These are phyloP conservation scores for Exophiala dermatitidis DNA, from an alignment of 2,329 filamentous ascomycete species.

Conservation along the genomic window DNA sequence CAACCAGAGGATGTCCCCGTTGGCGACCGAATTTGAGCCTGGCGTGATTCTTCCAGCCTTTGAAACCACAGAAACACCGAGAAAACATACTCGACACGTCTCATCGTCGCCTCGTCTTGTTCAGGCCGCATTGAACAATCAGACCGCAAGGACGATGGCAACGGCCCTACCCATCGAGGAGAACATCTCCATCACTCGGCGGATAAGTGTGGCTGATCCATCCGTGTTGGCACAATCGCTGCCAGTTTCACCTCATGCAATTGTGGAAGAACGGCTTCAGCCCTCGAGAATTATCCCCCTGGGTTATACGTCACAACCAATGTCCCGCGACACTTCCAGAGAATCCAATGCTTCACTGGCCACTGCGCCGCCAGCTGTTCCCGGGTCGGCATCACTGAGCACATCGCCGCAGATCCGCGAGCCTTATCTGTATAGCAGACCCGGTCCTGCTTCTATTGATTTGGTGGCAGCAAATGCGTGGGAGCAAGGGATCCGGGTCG, in stretches of 20 bases:
- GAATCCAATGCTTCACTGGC: conserved; percentile 27
- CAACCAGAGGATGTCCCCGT: conserved; percentile 21
- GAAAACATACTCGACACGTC: conserved; percentile 10
- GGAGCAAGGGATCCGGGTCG: too few relatives aligned
- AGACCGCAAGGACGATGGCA: conserved; percentile 5
- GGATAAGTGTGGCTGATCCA: background rate
- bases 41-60: background rate
- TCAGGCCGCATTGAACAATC: conserved; percentile 19
- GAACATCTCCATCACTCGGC: conserved; percentile 16
- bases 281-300: conserved; percentile 11
- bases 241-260: background rate
- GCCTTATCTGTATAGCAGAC: conserved; percentile 16
- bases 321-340: conserved; percentile 28
- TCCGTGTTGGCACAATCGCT: background rate
- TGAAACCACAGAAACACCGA: background rate
- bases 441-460: conserved; percentile 13
- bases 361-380: conserved; percentile 23
- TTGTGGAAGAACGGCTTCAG: conserved; percentile 8
- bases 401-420: conserved; percentile 16
- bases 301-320: conserved; percentile 30
- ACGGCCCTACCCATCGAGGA: conserved; percentile 13
- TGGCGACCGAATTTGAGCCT: conserved; percentile 19
- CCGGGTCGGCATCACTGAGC: conserved; percentile 9
- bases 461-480: conserved; percentile 11
- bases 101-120: conserved; percentile 22